Evolutionary conservation across 2,329 filamentous ascomycete species (phyloP).

Genomic region (Westerdykella ornata): DNA sequence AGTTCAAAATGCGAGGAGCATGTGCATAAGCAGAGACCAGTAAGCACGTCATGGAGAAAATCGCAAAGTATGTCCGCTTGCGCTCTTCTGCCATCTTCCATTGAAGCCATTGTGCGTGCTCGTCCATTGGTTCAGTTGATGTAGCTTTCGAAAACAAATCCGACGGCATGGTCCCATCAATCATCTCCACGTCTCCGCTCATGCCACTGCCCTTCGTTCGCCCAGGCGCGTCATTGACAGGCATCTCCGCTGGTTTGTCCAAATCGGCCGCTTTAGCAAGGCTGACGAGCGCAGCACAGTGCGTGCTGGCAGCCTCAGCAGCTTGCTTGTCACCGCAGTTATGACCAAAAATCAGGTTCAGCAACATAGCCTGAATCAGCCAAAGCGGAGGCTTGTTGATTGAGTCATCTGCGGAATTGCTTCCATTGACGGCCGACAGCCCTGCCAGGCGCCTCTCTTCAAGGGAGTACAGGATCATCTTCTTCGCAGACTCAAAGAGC

Average conservation of each 20-base stretch:
- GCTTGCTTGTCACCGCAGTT: slow-evolving; percentile 88
- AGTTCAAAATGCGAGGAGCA: slow-evolving; percentile 83
- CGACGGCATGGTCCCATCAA: slow-evolving; percentile 37
- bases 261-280: slow-evolving; percentile 85
- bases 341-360: slow-evolving; percentile 93
- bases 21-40: slow-evolving; percentile 91
- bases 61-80: slow-evolving; percentile 84
- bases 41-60: slow-evolving; percentile 87
- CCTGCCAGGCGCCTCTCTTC: slow-evolving; percentile 86
- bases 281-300: slow-evolving; percentile 84
- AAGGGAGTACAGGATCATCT: slow-evolving; percentile 87
- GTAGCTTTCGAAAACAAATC: slow-evolving; percentile 32
- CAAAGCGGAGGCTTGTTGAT: slow-evolving; percentile 68
- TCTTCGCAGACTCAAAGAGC: slow-evolving; percentile 87
- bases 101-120: slow-evolving; percentile 72
- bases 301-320: slow-evolving; percentile 85
- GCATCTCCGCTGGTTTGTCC: slow-evolving; percentile 43
- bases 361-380: slow-evolving; percentile 93
- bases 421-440: slow-evolving; percentile 55
- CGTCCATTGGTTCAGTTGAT: slow-evolving; percentile 43
- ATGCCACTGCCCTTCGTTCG: slow-evolving; percentile 18
- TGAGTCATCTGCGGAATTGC: slow-evolving; percentile 49
- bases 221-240: slow-evolving; percentile 10
- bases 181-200: slow-evolving; percentile 53
- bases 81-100: slow-evolving; percentile 89